A percentile compares a stretch with the other conserved stretches of the same genome.
Evolutionary conservation across 2,329 filamentous ascomycete species (phyloP).

Genomic region (Fusarium compactum): DNA sequence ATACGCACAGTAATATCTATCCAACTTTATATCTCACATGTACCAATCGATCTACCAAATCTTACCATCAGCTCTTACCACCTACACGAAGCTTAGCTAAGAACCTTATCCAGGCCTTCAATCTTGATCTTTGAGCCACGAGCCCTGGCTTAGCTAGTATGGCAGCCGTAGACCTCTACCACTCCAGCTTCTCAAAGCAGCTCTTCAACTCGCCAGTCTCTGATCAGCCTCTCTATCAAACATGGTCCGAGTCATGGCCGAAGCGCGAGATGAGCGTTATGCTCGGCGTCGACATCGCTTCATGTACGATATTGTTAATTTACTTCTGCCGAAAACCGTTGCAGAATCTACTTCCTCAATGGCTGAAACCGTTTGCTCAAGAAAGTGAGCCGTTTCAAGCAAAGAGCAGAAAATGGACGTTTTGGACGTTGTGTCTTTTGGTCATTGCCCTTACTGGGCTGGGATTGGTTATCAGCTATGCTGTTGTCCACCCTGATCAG

Average conservation of each 20-base stretch:
- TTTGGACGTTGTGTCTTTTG: conserved; percentile 55
- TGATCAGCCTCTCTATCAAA: neutral
- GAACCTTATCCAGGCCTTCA: conserved; percentile 5
- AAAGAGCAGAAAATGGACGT: conserved; percentile 53
- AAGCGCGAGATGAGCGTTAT: conserved; percentile 32
- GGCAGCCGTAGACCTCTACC: conserved; percentile 30
- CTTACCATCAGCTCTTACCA: neutral
- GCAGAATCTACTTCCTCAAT: conserved; percentile 52
- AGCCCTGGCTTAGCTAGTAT: conserved; percentile 21
- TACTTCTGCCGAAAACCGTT: conserved; percentile 47
- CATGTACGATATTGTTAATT: conserved; percentile 49
- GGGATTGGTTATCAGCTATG: conserved; percentile 48
- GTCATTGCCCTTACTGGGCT: conserved; percentile 53
- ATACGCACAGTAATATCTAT: neutral
- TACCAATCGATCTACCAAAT: neutral
- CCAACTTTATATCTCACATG: neutral
- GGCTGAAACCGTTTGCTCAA: conserved; percentile 59
- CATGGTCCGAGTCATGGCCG: conserved; percentile 18
- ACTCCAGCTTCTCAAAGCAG: conserved; percentile 29
- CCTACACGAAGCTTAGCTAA: conserved; percentile 12
- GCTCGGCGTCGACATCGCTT: conserved; percentile 41
- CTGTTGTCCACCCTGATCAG: conserved; percentile 48
- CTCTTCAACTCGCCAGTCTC: conserved; percentile 1
- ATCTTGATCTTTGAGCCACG: neutral
- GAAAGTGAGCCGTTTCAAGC: conserved; percentile 48